phyloP scores from a whole-genome alignment of 805 yeast species.

The Debaryomyces hansenii region DNA sequence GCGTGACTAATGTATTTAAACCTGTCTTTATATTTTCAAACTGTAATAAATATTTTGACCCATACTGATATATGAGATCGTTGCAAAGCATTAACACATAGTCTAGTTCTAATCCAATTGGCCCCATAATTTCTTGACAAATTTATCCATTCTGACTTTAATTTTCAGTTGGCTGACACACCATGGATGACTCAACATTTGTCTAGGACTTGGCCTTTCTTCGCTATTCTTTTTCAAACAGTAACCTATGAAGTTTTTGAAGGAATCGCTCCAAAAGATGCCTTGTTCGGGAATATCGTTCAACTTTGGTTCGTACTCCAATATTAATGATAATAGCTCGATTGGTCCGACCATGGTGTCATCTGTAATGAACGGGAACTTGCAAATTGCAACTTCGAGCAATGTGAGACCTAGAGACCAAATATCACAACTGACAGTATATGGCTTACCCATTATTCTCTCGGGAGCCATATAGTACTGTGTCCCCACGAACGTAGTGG shows the following conservation, averaged over 20 bases:
- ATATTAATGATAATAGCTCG: conserved; percentile 77
- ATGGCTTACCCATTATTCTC: conserved; percentile 92
- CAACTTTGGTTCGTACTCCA: conserved; percentile 78
- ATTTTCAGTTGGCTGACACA: conserved; percentile 70
- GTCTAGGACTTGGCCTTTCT: conserved; percentile 88
- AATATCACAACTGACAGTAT: conserved; percentile 91
- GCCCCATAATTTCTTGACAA: conserved; percentile 74
- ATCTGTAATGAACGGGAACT: conserved; percentile 64
- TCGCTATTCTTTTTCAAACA: conserved; percentile 79
- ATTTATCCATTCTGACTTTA: conserved; percentile 80
- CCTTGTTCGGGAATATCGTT: conserved; percentile 74
- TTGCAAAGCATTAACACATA: too few species aligned
- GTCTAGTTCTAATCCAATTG: not conserved
- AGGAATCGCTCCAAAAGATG: conserved; percentile 78
- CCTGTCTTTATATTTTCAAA: too few species aligned
- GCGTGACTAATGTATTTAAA: too few species aligned
- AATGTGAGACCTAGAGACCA: conserved; percentile 88
- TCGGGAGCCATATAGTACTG: conserved; percentile 99
- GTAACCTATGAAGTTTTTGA: conserved; percentile 77
- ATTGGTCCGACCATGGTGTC: conserved; percentile 58
- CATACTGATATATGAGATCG: too few species aligned
- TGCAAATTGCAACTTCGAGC: conserved; percentile 90
- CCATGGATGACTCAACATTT: conserved; percentile 95
- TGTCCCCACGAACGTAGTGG: conserved; percentile 96
- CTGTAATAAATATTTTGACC: too few species aligned